Conservation (phyloP, 148 eudicot species). For the Diospyros kaki region DNA sequence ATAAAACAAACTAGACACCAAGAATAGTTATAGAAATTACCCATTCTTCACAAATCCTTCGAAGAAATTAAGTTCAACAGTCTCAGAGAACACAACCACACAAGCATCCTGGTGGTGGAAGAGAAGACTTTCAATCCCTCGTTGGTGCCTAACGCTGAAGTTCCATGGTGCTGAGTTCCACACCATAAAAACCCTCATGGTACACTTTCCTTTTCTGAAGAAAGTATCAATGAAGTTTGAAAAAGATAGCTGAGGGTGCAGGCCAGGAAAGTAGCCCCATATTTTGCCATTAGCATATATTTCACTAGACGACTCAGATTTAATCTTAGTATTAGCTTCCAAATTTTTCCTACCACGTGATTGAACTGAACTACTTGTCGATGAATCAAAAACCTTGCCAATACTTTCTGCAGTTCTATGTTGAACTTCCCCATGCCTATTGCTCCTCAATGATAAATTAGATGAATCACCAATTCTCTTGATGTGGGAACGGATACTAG, state of each 20-base stretch:
- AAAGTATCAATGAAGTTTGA: constrained; percentile 74
- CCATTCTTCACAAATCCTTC: constrained; percentile 63
- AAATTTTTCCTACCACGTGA: constrained; percentile 14
- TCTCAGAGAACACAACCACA: constrained; percentile 81
- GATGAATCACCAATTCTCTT: constrained; percentile 7
- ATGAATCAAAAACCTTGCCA: constrained; percentile 5
- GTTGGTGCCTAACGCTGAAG: constrained; percentile 72
- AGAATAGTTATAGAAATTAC: constrained; percentile 26
- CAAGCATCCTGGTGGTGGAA: constrained; percentile 70
- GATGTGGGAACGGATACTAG: constrained; percentile 7
- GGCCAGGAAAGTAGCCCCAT: constrained; percentile 88
- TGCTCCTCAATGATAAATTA: neutral
- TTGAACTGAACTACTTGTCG: constrained; percentile 18
- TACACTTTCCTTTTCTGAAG: constrained; percentile 74
- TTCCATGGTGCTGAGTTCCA: constrained; percentile 96
- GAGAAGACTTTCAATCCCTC: constrained; percentile 82
- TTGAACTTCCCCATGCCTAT: constrained; percentile 9
- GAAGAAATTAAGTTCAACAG: constrained; percentile 81
- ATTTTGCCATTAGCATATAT: constrained; percentile 62
- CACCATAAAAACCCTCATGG: constrained; percentile 78
- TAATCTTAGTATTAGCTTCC: constrained; percentile 19
- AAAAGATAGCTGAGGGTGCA: constrained; percentile 62
- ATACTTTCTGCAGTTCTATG: constrained; percentile 11
- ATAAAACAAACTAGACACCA: neutral
- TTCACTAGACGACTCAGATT: constrained; percentile 32